Conservation (phyloP, 2,329 filamentous ascomycete genomes). For the Colletotrichum salicis region DNA sequence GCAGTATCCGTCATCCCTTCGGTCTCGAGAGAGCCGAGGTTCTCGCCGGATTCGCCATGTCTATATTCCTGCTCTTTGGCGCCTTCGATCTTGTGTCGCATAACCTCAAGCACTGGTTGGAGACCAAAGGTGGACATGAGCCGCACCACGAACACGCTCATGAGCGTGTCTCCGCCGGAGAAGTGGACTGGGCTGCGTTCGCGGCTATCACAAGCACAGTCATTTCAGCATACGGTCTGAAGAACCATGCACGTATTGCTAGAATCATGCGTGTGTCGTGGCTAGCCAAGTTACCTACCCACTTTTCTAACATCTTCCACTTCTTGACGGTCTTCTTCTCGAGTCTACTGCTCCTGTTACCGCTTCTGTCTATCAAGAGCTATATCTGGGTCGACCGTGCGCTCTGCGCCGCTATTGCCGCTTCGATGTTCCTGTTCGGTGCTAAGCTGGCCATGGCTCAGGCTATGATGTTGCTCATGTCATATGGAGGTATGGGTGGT, state of each 20-base stretch:
- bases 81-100: constrained; percentile 95
- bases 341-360: constrained; percentile 80
- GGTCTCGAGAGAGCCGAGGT: constrained; percentile 93
- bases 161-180: constrained; percentile 75
- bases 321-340: constrained; percentile 93
- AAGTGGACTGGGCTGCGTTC: constrained; percentile 82
- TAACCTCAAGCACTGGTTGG: constrained; percentile 91
- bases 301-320: constrained; percentile 95
- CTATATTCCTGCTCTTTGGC: constrained; percentile 96
- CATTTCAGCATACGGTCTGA: constrained; percentile 85
- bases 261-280: constrained; percentile 89
- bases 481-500: constrained; percentile 63
- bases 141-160: constrained; percentile 78
- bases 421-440: constrained; percentile 90
- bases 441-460: constrained; percentile 85
- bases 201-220: constrained; percentile 85
- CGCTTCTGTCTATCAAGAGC: constrained; percentile 82
- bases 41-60: constrained; percentile 94
- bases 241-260: constrained; percentile 92
- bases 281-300: constrained; percentile 81
- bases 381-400: constrained; percentile 86
- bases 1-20: constrained; percentile 92
- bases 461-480: constrained; percentile 96
- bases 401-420: constrained; percentile 82
- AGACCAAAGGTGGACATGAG: constrained; percentile 74